A percentile compares a stretch with the other conserved stretches of the same genome.
phyloP scores from a whole-genome alignment of 2,329 filamentous ascomycete species.

The Verticillium nonalfalfae region DNA sequence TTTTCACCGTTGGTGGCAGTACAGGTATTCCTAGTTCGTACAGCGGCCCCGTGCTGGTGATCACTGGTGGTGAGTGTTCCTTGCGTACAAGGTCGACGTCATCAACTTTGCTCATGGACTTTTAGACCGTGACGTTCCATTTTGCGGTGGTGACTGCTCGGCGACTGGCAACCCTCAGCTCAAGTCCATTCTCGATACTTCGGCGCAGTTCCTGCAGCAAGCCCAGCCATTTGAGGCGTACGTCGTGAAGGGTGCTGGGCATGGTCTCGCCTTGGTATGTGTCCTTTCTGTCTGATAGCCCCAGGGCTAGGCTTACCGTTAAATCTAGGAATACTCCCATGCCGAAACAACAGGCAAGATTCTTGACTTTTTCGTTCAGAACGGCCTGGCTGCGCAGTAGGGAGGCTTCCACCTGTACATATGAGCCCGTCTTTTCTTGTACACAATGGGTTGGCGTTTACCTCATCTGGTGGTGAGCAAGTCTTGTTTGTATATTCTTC shows the following conservation, averaged over 20 bases:
- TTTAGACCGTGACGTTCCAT: slow-evolving; percentile 42
- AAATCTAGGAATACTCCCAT: slow-evolving; percentile 20
- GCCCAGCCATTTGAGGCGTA: slow-evolving; percentile 43
- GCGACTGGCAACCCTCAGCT: slow-evolving; percentile 29
- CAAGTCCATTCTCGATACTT: slow-evolving; percentile 36
- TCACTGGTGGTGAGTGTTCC: slow-evolving; percentile 43
- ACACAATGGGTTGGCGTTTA: background rate
- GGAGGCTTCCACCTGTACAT: background rate
- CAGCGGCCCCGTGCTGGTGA: slow-evolving; percentile 48
- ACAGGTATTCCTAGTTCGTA: slow-evolving; percentile 29
- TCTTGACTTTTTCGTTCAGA: slow-evolving; percentile 26
- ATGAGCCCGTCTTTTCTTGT: background rate
- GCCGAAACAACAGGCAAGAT: slow-evolving; percentile 25
- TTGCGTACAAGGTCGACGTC: background rate
- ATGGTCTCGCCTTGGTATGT: slow-evolving; percentile 41
- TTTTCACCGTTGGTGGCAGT: slow-evolving; percentile 45
- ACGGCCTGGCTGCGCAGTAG: slow-evolving; percentile 5
- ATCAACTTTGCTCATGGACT: slow-evolving; percentile 6
- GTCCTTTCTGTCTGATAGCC: background rate
- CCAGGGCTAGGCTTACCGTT: background rate
- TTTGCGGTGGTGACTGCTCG: slow-evolving; percentile 56
- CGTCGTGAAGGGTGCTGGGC: slow-evolving; percentile 45
- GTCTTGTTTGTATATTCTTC: background rate
- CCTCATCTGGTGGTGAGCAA: background rate
- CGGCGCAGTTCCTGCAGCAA: slow-evolving; percentile 32